Conservation (phyloP, 202 grass and related monocot species). For the Setaria viridis region DNA sequence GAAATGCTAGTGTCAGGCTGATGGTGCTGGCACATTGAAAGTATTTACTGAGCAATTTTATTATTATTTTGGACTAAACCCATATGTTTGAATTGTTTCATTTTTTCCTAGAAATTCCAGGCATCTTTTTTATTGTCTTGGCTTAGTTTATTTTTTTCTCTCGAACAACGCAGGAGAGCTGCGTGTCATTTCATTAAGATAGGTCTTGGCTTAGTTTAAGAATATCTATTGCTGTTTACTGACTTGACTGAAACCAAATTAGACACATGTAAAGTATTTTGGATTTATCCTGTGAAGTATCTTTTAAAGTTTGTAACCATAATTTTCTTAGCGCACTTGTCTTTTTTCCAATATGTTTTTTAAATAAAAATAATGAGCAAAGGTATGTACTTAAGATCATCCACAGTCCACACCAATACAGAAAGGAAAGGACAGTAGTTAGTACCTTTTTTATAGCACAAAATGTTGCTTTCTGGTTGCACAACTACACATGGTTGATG, state of each 20-base stretch:
- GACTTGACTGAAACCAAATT: neutral
- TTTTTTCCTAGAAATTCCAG: neutral
- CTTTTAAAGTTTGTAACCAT: neutral
- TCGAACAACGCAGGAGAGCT: no score
- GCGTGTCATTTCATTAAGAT: no score
- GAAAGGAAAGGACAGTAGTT: neutral
- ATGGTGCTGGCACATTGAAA: neutral
- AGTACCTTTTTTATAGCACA: neutral
- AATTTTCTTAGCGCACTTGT: neutral
- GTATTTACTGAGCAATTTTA: neutral
- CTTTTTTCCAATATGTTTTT: neutral
- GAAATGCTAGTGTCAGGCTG: neutral
- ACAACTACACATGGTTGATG: neutral
- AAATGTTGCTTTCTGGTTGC: neutral
- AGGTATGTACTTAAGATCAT: neutral
- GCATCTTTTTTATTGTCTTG: neutral
- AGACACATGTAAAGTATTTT: neutral
- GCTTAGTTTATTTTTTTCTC: no score
- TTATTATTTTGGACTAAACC: neutral
- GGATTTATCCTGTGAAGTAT: neutral
- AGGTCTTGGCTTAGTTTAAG: no score
- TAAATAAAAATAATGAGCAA: neutral
- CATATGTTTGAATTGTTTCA: neutral
- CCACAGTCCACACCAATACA: neutral
- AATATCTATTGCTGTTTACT: neutral